These are phyloP conservation scores for Madurella fahalii DNA, from an alignment of 2,329 filamentous ascomycete species.

Conservation along the genomic window DNA sequence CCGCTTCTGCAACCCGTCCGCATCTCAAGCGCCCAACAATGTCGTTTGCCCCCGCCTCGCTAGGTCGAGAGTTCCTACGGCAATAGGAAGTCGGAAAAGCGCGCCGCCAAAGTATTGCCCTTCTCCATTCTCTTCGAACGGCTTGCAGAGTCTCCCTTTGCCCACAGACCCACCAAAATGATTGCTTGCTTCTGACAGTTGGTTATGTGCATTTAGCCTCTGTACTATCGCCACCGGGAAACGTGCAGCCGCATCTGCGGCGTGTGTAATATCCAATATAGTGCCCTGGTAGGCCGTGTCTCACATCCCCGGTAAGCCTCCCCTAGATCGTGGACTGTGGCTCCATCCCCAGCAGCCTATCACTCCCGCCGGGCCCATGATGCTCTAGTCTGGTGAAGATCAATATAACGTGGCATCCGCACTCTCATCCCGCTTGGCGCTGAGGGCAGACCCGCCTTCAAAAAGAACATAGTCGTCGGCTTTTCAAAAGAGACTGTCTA, in stretches of 20 bases:
- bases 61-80: too few species aligned
- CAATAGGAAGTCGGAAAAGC: not conserved
- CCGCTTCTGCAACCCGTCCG: too few species aligned
- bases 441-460: too few species aligned
- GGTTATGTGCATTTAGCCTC: conserved; percentile 13
- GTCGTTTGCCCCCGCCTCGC: too few species aligned
- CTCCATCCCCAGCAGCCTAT: not conserved
- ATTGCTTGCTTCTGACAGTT: conserved; percentile 1
- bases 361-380: not conserved
- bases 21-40: too few species aligned
- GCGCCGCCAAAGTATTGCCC: not conserved
- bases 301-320: conserved; percentile 5
- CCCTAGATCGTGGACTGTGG: not conserved
- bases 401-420: too few species aligned
- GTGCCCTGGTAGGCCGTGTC: not conserved
- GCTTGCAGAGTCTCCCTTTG: not conserved
- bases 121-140: not conserved
- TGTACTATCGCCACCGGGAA: conserved; percentile 4
- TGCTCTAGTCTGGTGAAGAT: conserved; percentile 3
- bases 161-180: not conserved
- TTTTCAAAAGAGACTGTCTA: too few species aligned
- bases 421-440: too few species aligned
- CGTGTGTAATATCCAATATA: not conserved
- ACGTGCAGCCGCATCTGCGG: not conserved
- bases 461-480: too few species aligned